Evolutionary conservation across 139 green algal species (phyloP), one percentile per base, ranked within the genome.

Genomic region (Spirogloea muscicola): DNA sequence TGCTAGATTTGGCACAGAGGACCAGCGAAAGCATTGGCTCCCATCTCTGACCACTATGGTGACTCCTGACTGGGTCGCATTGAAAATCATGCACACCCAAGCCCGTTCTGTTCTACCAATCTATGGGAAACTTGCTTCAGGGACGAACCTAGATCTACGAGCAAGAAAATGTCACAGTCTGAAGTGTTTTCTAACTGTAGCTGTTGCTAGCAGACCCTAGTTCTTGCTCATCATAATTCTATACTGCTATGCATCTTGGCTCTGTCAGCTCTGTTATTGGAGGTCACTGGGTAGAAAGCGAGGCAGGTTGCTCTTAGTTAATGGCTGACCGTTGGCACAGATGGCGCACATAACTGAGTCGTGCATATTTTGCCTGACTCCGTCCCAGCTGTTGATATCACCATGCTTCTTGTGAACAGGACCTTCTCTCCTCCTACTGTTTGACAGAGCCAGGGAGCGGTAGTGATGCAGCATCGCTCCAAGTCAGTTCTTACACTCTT

Each of bases 401-500:
- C 43, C 39, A 52, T 64, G 27, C 29, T 51, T 10, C 43, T 51
- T 33, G 31, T 64, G 4, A 3, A 6, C 79, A 91, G 80, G 76
- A 95, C 0, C 37, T 42, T 1, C 73, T 94, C n/a, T 81, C 83
- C 41, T 87, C 82, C n/a, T 95, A 95, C 84, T 95, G 90, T 80
- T 84, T 95, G 21, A 94, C 90, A 7, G 90, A 94, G 70, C 87
- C 87, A 2, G 74, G 76, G 37, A 87, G 70, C 49, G 90, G 90
- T 38, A 89, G 81, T 27, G 90, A 95, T 51, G 90, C 88, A 3
- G 87, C 86, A 4, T 84, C 81, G 3, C 79, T 95, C 27, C 29
- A 74, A 49, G 73, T 81, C 41, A 38, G 67, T 27, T 55, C 60
- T 69, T 55, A 16, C 1, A 29, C 1, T 2, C n/a, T 69, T 25